A percentile compares a stretch with the other conserved stretches of the same genome.
These are phyloP conservation scores for Fistulinella prunicolor DNA, from an alignment of 768 basidiomycete species.

Conservation along the genomic window DNA sequence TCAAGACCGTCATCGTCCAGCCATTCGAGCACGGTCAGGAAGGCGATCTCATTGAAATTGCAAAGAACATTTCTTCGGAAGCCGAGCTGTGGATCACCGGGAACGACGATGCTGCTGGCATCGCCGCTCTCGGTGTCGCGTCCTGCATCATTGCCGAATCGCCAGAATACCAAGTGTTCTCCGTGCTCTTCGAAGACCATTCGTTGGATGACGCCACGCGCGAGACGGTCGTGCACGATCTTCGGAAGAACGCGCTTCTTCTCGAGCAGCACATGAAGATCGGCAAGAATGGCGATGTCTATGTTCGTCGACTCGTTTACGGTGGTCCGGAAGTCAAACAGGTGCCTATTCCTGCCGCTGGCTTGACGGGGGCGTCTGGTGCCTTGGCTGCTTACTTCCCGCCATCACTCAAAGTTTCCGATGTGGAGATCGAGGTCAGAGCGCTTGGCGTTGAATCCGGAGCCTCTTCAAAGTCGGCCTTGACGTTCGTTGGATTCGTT, in stretches of 20 bases:
- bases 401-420: constrained; percentile 12
- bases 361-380: constrained; percentile 10
- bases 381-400: constrained; percentile 21
- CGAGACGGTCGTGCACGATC: constrained; percentile 23
- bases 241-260: constrained; percentile 26
- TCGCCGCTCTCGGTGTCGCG: constrained; percentile 29
- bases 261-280: constrained; percentile 32
- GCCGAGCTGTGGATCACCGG: constrained; percentile 30
- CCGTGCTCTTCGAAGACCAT: constrained; percentile 30
- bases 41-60: constrained; percentile 27
- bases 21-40: constrained; percentile 26
- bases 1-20: constrained; percentile 27
- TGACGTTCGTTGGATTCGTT: constrained; percentile 18
- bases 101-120: constrained; percentile 30
- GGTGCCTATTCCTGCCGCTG: constrained; percentile 9
- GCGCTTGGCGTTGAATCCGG: constrained; percentile 11
- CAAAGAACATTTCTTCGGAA: constrained; percentile 22
- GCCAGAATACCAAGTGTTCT: constrained; percentile 28
- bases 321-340: constrained; percentile 23
- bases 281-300: constrained; percentile 23
- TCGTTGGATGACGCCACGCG: constrained; percentile 19
- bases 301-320: constrained; percentile 30
- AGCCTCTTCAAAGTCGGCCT: constrained; percentile 10
- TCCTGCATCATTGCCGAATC: constrained; percentile 30
- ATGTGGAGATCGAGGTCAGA: constrained; percentile 19